Evolutionary conservation across 805 yeast species (phyloP).

Genomic region (Blastobotrys terrestris): DNA sequence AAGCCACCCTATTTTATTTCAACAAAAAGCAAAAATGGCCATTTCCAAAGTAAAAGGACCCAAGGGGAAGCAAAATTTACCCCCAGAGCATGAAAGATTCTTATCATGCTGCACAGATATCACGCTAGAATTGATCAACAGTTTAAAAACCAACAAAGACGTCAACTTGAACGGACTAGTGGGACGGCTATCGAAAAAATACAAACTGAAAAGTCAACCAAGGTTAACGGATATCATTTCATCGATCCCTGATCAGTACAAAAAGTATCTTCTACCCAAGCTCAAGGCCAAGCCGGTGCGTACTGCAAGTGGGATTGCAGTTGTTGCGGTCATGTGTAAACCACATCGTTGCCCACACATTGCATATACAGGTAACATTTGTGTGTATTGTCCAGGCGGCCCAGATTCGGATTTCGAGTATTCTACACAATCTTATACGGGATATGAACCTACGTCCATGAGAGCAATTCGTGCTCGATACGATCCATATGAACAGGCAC

Average conservation of each 20-base stretch:
- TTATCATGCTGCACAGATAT: constrained; percentile 90
- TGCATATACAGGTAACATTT: constrained; percentile 96
- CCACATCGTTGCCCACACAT: constrained; percentile 99
- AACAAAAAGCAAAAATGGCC: constrained; percentile 7
- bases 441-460: constrained; percentile 98
- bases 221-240: constrained; percentile 89
- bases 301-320: constrained; percentile 98
- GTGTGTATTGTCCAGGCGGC: constrained; percentile 98
- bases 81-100: constrained; percentile 91
- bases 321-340: constrained; percentile 98
- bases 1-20: too few relatives aligned
- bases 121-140: constrained; percentile 74
- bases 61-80: constrained; percentile 51
- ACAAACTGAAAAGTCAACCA: constrained; percentile 88
- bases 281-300: constrained; percentile 98
- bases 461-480: constrained; percentile 98
- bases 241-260: constrained; percentile 93
- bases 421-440: constrained; percentile 96
- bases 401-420: constrained; percentile 98
- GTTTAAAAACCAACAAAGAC: constrained; percentile 66
- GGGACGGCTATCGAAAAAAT: constrained; percentile 78
- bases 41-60: constrained; percentile 18
- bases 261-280: constrained; percentile 84
- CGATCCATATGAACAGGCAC: constrained; percentile 97
- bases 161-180: constrained; percentile 88